A percentile compares a stretch with the other conserved stretches of the same genome.
Conservation (phyloP, 257 asterid genomes). For the Euphrasia confusa region DNA sequence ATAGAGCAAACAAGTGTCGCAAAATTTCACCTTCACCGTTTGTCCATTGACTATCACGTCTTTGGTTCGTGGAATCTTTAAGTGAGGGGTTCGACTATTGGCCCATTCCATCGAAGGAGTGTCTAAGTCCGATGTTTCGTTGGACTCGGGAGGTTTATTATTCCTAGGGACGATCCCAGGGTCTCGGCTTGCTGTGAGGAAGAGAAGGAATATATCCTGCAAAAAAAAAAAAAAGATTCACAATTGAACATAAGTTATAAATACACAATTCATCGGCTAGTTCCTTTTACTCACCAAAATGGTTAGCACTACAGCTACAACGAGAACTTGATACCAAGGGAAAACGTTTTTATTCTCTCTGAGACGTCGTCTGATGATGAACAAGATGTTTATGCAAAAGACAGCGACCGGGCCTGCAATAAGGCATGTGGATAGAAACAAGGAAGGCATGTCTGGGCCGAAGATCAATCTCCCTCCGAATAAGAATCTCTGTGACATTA, state of each 20-base stretch:
- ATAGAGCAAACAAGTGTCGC: conserved; percentile 83
- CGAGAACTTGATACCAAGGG: conserved; percentile 61
- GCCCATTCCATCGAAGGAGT: conserved; percentile 92
- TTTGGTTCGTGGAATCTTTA: conserved; percentile 66
- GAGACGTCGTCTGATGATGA: conserved; percentile 33
- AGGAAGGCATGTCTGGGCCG: conserved; percentile 80
- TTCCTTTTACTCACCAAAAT: conserved; percentile 46
- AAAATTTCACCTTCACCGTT: conserved; percentile 65
- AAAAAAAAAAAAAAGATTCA: too few relatives aligned
- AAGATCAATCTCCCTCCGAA: conserved; percentile 89
- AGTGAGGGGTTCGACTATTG: conserved; percentile 67
- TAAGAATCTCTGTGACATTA: conserved; percentile 62
- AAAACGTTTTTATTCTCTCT: conserved; percentile 35
- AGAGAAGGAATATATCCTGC: conserved; percentile 72
- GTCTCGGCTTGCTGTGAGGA: conserved; percentile 71
- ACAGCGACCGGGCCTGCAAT: conserved; percentile 63
- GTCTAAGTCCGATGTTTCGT: conserved; percentile 38
- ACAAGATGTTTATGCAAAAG: conserved; percentile 48
- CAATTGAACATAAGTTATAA: too few relatives aligned
- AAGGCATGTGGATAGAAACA: conserved; percentile 52
- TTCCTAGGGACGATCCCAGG: conserved; percentile 83
- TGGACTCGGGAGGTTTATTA: conserved; percentile 56
- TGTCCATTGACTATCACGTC: conserved; percentile 73
- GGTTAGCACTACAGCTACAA: conserved; percentile 51
- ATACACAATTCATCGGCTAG: background rate